phyloP scores from a whole-genome alignment of 2,329 filamentous ascomycete genomes.

The Raffaelea deltoideospora region DNA sequence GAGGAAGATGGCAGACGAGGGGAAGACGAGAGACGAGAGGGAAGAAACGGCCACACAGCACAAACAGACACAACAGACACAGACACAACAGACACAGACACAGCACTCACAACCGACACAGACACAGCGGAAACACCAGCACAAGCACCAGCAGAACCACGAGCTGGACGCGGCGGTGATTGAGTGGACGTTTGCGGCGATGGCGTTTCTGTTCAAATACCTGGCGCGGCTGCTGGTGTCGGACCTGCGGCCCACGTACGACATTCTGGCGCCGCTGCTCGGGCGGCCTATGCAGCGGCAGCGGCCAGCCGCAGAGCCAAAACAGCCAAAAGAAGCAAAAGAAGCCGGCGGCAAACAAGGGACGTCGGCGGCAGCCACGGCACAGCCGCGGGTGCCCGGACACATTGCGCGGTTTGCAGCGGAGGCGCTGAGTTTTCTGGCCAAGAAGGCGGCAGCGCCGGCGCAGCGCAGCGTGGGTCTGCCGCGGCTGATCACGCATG shows the following conservation, averaged over 20 bases:
- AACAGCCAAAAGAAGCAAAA: neutral
- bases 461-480: constrained; percentile 58
- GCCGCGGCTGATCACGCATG: constrained; percentile 53
- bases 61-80: no score
- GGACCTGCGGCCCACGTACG: constrained; percentile 70
- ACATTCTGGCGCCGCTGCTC: constrained; percentile 69
- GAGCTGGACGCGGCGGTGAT: constrained; percentile 76
- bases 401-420: constrained; percentile 88
- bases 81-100: no score
- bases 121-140: no score
- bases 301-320: neutral
- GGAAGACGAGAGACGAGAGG: no score
- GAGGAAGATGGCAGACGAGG: no score
- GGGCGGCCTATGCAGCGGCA: constrained; percentile 41
- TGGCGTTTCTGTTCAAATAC: constrained; percentile 96
- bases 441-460: constrained; percentile 71
- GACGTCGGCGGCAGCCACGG: no score
- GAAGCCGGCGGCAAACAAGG: neutral
- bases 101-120: no score
- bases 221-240: constrained; percentile 75
- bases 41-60: no score
- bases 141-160: constrained; percentile 31
- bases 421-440: constrained; percentile 84
- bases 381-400: constrained; percentile 56
- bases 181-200: constrained; percentile 89